Conservation (phyloP, 768 basidiomycete genomes). For the Naematelia aurantialba region DNA sequence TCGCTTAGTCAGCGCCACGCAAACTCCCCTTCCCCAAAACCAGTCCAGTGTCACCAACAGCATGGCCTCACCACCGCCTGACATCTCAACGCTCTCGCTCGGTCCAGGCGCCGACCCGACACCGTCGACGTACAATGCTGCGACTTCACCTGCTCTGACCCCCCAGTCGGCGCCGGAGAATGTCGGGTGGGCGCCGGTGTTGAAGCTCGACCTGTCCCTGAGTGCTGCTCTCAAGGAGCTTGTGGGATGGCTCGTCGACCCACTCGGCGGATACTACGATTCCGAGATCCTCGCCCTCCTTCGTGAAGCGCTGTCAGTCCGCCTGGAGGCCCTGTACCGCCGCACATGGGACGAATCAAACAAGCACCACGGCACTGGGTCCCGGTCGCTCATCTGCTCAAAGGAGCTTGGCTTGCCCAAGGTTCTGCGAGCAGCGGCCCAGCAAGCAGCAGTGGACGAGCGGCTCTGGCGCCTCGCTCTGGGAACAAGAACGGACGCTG, state of each 20-base stretch:
- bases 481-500: constrained; percentile 13
- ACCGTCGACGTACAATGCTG: background rate
- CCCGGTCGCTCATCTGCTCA: constrained; percentile 44
- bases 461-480: constrained; percentile 37
- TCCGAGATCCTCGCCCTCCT: constrained; percentile 20
- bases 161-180: background rate
- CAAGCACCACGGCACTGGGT: constrained; percentile 43
- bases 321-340: constrained; percentile 20
- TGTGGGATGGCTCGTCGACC: constrained; percentile 33
- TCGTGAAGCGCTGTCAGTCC: constrained; percentile 17
- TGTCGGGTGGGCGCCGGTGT: constrained; percentile 1
- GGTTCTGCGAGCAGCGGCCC: constrained; percentile 32
- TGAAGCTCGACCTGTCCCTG: constrained; percentile 29
- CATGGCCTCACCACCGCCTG: background rate
- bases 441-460: constrained; percentile 23
- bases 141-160: constrained; percentile 9
- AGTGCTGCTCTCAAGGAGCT: constrained; percentile 34
- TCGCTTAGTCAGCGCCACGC: background rate
- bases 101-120: background rate
- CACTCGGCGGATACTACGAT: constrained; percentile 32
- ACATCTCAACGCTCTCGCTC: background rate
- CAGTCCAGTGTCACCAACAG: background rate
- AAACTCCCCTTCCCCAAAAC: background rate
- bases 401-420: constrained; percentile 34
- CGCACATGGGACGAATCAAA: constrained; percentile 43